Percentiles rank a stretch among this genome's conserved stretches.
Evolutionary conservation across 176 grass and related monocot species (phyloP).

Genomic region (Musa troglodytarum): DNA sequence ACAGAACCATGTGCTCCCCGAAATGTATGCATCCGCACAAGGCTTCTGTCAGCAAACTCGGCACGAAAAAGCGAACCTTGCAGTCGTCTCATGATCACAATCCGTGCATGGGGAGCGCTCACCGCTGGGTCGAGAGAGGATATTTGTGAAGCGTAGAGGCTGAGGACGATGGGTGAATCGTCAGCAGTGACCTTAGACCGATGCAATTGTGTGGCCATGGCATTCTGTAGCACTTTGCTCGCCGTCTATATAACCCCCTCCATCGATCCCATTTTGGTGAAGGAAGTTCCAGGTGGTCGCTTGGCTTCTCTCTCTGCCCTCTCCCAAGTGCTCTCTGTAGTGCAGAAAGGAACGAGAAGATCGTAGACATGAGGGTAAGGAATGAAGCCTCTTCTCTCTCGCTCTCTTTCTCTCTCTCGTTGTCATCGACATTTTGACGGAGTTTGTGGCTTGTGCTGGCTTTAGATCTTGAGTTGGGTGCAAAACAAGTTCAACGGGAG

Average conservation of each 20-base stretch:
- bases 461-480: constrained; percentile 74
- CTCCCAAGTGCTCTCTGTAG: not conserved
- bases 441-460: too few relatives aligned
- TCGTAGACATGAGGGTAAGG: not conserved
- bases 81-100: too few relatives aligned
- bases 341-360: not conserved
- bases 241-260: too few relatives aligned
- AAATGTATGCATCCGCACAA: too few relatives aligned
- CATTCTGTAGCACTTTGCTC: not conserved
- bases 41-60: too few relatives aligned
- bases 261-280: not conserved
- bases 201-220: not conserved
- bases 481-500: constrained; percentile 44
- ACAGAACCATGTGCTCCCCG: too few relatives aligned
- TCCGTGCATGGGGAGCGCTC: too few relatives aligned
- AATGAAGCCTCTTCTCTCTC: not conserved
- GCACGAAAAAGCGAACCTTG: too few relatives aligned
- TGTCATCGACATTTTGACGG: too few relatives aligned
- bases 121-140: too few relatives aligned
- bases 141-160: not conserved
- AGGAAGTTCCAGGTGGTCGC: not conserved
- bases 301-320: not conserved
- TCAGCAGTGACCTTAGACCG: not conserved
- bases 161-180: not conserved
- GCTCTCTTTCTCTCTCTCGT: not conserved